These are phyloP conservation scores for Colletotrichum viniferum DNA, from an alignment of 2,329 filamentous ascomycete species.

Conservation along the genomic window DNA sequence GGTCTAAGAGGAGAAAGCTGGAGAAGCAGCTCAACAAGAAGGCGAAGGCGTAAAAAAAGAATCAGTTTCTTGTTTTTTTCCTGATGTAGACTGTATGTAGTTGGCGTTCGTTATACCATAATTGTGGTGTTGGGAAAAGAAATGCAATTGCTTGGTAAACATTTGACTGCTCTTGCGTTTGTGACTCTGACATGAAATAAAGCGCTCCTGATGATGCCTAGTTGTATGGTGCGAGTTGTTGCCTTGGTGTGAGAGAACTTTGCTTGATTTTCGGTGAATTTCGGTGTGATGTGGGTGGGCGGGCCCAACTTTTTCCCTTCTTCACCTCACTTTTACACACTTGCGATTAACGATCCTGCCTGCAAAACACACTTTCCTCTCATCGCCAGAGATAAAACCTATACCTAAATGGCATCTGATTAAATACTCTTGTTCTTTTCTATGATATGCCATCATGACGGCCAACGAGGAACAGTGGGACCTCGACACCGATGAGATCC, in stretches of 20 bases:
- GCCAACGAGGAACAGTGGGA: conserved; percentile 35
- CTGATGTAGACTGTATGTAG: conserved; percentile 17
- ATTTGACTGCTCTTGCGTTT: background rate
- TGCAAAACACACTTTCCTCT: background rate
- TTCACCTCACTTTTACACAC: conserved; percentile 4
- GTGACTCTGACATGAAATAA: background rate
- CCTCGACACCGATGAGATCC: conserved; percentile 50
- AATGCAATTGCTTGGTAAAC: background rate
- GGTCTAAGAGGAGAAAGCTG: conserved; percentile 87
- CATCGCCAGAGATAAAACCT: background rate
- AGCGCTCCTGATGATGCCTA: background rate
- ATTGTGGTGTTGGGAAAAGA: conserved; percentile 22
- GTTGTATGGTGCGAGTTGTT: background rate
- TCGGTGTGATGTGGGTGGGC: background rate
- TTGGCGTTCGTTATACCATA: conserved; percentile 23
- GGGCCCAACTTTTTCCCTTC: conserved; percentile 1
- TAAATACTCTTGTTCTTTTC: fast-evolving
- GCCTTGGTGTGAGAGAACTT: background rate
- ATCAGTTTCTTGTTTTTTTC: background rate
- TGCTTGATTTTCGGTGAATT: background rate
- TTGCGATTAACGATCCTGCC: background rate
- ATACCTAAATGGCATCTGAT: background rate
- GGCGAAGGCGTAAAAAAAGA: conserved; percentile 11
- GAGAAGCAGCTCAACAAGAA: conserved; percentile 67
- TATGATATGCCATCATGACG: conserved; percentile 4